Evolutionary conservation across 2,329 filamentous ascomycete species (phyloP), one percentile per base, ranked within the genome.

Genomic region (Calonectria montana): DNA sequence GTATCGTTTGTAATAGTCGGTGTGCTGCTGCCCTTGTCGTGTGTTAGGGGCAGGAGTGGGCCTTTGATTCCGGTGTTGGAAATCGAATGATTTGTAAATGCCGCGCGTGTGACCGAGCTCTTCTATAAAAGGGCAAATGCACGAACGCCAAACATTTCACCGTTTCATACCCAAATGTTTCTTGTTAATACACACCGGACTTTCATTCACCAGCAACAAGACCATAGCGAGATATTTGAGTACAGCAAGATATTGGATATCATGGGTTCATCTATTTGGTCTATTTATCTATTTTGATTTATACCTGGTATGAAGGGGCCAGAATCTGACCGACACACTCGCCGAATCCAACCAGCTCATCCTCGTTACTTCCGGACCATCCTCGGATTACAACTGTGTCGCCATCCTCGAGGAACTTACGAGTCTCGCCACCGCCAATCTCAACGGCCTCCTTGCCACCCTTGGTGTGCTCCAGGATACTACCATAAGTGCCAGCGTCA

Each of bases 381-480:
- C 76, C 76, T 2, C 55, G 72, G 0, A 77, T 77, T 6, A 72
- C 70, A 2, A 77, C 69, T 0, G 66, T 77, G 13, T 78, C 76
- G 1, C 76, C 76, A 2, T 78, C 70, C 29, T 77, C 75, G 1
- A 78, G 59, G 10, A 78, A 78, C 64, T 75, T 78, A 0, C 76
- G 50, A 6, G 74, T 71, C 67, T 93, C 92, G n/a, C 92, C 92
- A 21, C 89, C 89, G 0, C 86, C 86, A n/a, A 95, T 82, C 77
- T 88, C 86, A 23, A 95, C 85, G 1, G 88, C 82, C 13, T 84
- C 84, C 83, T 94, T 94, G 1, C 94, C 94, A 50, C 90, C 91
- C 75, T 91, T 87, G 0, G 89, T 94, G 80, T 93, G 91, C 83
- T 96, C 94, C 39, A 96, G 82, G 61, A 96, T 82, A 80, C 92